phyloP scores from a whole-genome alignment of 352 stramenopile genomes.

The Blastocystis sp. region DNA sequence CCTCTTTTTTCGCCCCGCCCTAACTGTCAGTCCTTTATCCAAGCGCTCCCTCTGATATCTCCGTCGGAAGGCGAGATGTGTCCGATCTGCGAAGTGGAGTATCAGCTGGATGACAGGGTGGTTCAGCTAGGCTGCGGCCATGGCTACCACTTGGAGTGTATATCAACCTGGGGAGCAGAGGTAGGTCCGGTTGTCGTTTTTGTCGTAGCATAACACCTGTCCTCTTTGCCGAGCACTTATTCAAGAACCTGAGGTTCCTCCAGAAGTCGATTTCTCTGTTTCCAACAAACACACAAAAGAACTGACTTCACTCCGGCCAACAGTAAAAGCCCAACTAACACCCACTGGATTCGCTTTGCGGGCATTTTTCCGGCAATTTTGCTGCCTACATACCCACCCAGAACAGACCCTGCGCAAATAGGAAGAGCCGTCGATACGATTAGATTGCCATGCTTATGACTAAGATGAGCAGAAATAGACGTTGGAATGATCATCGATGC shows the following conservation, averaged over 20 bases:
- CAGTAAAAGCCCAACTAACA: constrained; percentile 25
- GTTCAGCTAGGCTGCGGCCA: background rate
- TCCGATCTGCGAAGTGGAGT: background rate
- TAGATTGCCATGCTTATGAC: constrained; percentile 40
- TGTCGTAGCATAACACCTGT: background rate
- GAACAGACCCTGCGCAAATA: constrained; percentile 39
- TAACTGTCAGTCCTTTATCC: background rate
- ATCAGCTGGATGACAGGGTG: background rate
- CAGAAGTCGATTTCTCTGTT: background rate
- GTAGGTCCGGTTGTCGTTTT: background rate
- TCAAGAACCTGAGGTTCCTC: background rate
- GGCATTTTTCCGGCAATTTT: constrained; percentile 48
- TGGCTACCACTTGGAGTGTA: background rate
- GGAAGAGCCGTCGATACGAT: constrained; percentile 61
- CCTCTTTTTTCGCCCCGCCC: background rate
- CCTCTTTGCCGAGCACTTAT: background rate
- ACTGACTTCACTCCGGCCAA: constrained; percentile 30
- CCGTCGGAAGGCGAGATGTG: background rate
- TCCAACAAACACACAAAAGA: background rate
- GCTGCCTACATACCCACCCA: constrained; percentile 31
- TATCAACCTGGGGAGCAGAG: background rate
- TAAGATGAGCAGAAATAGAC: background rate
- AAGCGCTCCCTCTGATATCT: background rate
- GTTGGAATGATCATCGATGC: constrained; percentile 56
- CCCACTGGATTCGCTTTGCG: constrained; percentile 20